Base-by-base conservation (phyloP, 108 stramenopile genomes). In the Nitzschia sp. region DNA sequence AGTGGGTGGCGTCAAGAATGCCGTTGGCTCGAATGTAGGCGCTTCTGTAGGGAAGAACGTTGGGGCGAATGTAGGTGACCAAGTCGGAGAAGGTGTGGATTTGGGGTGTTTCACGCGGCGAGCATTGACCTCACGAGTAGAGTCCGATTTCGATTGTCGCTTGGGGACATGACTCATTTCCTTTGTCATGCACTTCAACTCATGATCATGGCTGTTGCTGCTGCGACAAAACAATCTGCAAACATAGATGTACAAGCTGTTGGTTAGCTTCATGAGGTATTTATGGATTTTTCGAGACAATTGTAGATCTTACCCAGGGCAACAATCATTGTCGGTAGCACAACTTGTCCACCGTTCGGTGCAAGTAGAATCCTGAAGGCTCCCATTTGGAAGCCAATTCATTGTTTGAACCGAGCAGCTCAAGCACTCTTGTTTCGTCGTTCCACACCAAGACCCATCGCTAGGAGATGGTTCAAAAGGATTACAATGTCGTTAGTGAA, bases 41-140 rank as follows among this genome's bases (percentile, higher is more conserved):
- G 46, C 2, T 5, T 15, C 46, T 5, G 46, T 48, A 17, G 46
- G 46, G 14, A 15, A 17, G 3, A 5, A 17, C 46, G 69, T 57
- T 0, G 58, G 69, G 22, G 69, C 44, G 20, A 17, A 17, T 2
- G 57, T 59, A 56, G 67, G 67, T 5, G 29, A 34, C 29, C 29
- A 34, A 3, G 0, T 26, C 11, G 26, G 25, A 17, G 57, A 12
- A 12, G 68, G 53, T 2, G 54, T 41, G 22, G 55, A 41, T 10
- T 53, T 41, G 41, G 67, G 55, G 15, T 25, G 40, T 6, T 26
- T 14, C 46, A 6, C 17, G 3, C 29, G 29, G 29, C 29, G 29
- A 34, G 29, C 29, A 1, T 5, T 34, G 5, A 5, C 29, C 29
- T 34, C 29, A 34, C 5, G 29, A 34, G 29, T 3, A 1, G 29